phyloP scores from a whole-genome alignment of 2,329 filamentous ascomycete genomes.

The Alternaria novae-zelandiae region DNA sequence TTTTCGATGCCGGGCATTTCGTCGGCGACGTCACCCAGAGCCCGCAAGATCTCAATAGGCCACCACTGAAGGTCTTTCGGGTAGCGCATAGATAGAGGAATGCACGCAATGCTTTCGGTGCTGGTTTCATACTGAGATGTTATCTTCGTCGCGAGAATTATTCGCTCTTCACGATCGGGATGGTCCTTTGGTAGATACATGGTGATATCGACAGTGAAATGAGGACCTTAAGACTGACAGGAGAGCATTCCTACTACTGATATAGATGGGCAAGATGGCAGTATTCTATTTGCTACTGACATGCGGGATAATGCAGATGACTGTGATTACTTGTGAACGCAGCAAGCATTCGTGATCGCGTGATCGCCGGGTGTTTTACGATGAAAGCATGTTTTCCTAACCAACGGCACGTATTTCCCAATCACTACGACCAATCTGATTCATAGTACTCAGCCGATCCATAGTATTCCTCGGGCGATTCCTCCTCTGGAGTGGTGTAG shows the following conservation, averaged over 20 bases:
- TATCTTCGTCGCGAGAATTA: background rate
- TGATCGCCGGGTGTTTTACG: background rate
- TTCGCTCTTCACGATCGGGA: background rate
- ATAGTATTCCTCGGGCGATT: background rate
- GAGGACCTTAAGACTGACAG: background rate
- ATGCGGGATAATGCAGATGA: background rate
- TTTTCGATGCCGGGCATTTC: background rate
- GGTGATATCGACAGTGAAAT: background rate
- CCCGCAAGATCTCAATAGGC: background rate
- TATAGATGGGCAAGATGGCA: background rate
- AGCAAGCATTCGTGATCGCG: background rate
- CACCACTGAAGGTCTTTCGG: background rate
- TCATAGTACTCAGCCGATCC: background rate
- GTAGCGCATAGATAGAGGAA: background rate
- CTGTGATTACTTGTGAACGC: background rate
- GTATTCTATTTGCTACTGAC: background rate
- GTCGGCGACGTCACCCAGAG: background rate
- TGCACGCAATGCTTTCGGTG: background rate
- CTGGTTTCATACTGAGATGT: background rate
- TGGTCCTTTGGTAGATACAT: background rate
- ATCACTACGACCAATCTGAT: background rate
- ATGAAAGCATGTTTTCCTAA: background rate
- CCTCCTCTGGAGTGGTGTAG: background rate
- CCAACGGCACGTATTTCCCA: background rate
- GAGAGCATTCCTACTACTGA: background rate